phyloP scores from a whole-genome alignment of 2,329 filamentous ascomycete genomes.

The Proliferodiscus dingleyae region DNA sequence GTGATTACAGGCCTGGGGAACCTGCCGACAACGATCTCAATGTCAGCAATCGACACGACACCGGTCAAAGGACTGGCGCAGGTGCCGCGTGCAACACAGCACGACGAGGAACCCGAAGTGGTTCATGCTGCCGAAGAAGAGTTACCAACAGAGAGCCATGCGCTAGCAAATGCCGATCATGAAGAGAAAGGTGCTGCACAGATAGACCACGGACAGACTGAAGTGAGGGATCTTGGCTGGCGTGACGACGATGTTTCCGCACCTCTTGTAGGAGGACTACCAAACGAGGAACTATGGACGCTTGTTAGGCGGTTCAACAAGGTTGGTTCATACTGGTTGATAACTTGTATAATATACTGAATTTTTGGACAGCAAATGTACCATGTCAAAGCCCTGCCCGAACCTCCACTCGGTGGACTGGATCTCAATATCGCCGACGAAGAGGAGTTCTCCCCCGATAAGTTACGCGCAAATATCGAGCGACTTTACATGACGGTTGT shows the following conservation, averaged over 20 bases:
- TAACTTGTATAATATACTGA: not conserved
- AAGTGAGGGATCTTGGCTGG: conserved; percentile 56
- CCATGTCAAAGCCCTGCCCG: conserved; percentile 18
- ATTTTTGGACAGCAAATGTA: conserved; percentile 18
- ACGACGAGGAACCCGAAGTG: conserved; percentile 16
- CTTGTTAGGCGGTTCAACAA: conserved; percentile 24
- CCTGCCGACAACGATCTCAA: not conserved
- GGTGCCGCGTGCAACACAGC: not conserved
- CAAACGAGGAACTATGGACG: conserved; percentile 62
- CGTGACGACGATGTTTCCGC: conserved; percentile 48
- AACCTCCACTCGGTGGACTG: conserved; percentile 14
- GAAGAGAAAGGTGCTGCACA: conserved; percentile 38
- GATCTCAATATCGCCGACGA: conserved; percentile 16
- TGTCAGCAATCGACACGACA: not conserved
- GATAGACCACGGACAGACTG: conserved; percentile 34
- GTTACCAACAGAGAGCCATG: conserved; percentile 38
- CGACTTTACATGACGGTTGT: conserved; percentile 17
- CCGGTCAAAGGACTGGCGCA: not conserved
- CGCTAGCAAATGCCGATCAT: conserved; percentile 36
- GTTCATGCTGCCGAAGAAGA: conserved; percentile 24
- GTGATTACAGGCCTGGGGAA: too few relatives aligned
- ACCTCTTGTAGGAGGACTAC: conserved; percentile 54
- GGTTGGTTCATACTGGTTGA: conserved; percentile 4
- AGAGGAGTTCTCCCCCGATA: conserved; percentile 17
- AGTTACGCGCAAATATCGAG: conserved; percentile 17